Base-by-base conservation (phyloP, 768 basidiomycete species). In the Postia placenta region DNA sequence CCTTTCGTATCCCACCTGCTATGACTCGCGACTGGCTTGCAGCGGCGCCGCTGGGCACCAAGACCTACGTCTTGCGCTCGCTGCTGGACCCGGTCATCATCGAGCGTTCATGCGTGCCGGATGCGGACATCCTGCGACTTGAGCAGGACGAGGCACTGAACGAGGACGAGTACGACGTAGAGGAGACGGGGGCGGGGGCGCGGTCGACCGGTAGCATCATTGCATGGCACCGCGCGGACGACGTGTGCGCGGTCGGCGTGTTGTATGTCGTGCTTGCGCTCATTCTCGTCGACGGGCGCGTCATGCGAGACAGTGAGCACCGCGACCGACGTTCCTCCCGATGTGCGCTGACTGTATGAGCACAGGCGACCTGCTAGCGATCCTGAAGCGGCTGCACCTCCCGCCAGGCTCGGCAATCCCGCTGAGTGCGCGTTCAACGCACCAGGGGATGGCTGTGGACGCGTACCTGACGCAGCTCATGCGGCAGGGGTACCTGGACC, bases 61-160 rank as follows among this genome's bases (percentile, higher is more conserved):
- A 89, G 60, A 80, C 81, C 5, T 98, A 87, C 62, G 87, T 94
- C 38, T 71, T 96, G 15, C 85, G 92, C 40, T 93, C 92, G 1
- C 69, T 63, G 1, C 74, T 96, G 14, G 69, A 89, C 47, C 64
- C 78, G 0, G 53, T 63, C 11, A 68, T 95, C 45, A 79, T 93
- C 44, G 77, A 79, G 48, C 68, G 73, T 25, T 81, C 88, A 0
- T 72, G 78, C 2, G 58, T 74, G 14, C 74, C 78, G 0, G 76
- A 79, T 44, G 63, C 67, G 25, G 64, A 63, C 4, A 66, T 64
- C 36, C 50, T 51, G 2, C 67, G 81, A 51, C 74, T 76, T 41
- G 69, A 81, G 53, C 75, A 76, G 42, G 70, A 77, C 36, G 73
- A 80, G 19, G 67, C 74, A 0, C 73, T 75, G 15, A 72, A 70